A percentile compares a stretch with the other conserved stretches of the same genome.
These are phyloP conservation scores for Russula sp. DNA, from an alignment of 768 basidiomycete genomes.

Conservation along the genomic window DNA sequence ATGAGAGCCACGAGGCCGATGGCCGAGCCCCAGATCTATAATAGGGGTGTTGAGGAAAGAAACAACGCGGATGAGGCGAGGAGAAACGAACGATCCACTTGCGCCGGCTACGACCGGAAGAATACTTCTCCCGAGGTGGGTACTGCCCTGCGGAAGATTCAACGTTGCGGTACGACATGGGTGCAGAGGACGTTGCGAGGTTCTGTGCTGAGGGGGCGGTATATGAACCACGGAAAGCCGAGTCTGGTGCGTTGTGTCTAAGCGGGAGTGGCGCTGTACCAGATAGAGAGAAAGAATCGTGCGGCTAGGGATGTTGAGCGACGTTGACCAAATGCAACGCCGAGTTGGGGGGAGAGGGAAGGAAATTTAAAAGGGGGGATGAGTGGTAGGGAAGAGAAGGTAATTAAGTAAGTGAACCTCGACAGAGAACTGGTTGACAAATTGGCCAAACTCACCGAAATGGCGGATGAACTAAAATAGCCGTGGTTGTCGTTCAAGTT, in stretches of 20 bases:
- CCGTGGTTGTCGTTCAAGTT: not conserved
- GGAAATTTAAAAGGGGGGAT: no score
- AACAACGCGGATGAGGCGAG: not conserved
- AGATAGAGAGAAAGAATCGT: not conserved
- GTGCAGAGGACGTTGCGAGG: not conserved
- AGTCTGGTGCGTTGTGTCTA: slow-evolving; percentile 2
- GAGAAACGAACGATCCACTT: slow-evolving; percentile 22
- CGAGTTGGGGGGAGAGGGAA: not conserved
- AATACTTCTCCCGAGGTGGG: slow-evolving; percentile 15
- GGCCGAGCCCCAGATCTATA: slow-evolving; percentile 49
- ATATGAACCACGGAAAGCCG: slow-evolving; percentile 12
- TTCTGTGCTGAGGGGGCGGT: not conserved
- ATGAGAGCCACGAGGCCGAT: slow-evolving; percentile 44
- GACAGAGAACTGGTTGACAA: no score
- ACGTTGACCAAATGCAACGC: not conserved
- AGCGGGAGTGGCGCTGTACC: not conserved
- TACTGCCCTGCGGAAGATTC: not conserved
- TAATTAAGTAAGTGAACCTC: not conserved
- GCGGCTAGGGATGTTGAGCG: slow-evolving; percentile 1
- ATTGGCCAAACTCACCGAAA: slow-evolving; percentile 1
- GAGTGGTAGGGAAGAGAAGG: not conserved
- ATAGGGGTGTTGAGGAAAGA: not conserved
- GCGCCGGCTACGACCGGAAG: not conserved
- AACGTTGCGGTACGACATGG: slow-evolving; percentile 11
- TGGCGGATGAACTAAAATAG: slow-evolving; percentile 9